Base-by-base conservation (phyloP, 2,329 filamentous ascomycete species). In the Rutstroemia sp. region DNA sequence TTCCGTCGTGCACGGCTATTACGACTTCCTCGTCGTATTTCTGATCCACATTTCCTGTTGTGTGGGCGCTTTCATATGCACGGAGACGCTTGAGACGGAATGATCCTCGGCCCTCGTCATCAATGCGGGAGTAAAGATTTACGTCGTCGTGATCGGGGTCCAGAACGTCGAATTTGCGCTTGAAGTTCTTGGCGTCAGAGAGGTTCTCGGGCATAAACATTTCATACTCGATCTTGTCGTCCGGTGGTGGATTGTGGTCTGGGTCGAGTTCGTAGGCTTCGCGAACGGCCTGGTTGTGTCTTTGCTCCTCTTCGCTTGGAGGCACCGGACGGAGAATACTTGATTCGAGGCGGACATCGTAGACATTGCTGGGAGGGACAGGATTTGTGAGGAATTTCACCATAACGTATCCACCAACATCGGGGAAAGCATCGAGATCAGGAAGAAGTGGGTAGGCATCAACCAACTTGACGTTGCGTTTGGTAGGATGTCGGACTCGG, bases 331-430 rank as follows among this genome's bases (percentile, higher is more conserved):
- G 78, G 64, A 88, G 77, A 56, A 88, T 71, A 61, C 80, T 79
- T 63, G 77, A 79, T 48, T 85, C 77, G 25, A 88, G 75, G 39
- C 85, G 82, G 49, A 73, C 74, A 67, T 86, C 82, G 69, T 85
- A 87, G 46, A 71, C 71, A 48, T 65, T 73, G 45, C 71, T 73
- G 54, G 75, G 73, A 9, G 78, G 72, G 27, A 87, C 79, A 3
- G 85, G 85, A 67, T 85, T 85, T 61, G 79, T 82, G 52, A 78
- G 77, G 70, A 87, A 87, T 70, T 87, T 87, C 72, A 87, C 77
- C 14, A 83, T 82, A 61, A 86, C 80, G 66, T 87, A 88, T 59
- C 83, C 83, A 54, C 85, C 84, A 2, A 80, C 81, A 69, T 88
- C 85, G 49, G 84, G 83, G 73, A 86, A 86, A n/a, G 82, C 80